Conservation (phyloP, 1,139 yeast species). For the Pichia sp. region DNA sequence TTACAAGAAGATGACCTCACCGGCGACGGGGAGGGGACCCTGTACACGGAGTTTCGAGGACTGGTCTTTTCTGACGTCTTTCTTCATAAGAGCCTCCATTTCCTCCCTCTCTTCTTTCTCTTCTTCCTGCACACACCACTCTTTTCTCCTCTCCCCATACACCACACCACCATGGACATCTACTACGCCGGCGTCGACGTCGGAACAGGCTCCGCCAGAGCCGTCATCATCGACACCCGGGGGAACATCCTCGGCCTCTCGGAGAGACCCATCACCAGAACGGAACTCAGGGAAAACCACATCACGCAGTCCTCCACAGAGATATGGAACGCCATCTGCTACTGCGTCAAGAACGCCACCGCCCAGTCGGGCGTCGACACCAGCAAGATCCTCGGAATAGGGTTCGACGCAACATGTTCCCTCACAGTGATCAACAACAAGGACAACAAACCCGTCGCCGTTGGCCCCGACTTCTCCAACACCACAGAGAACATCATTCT, state of each 20-base stretch:
- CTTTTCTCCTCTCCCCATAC: no score
- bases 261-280: conserved; percentile 75
- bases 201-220: conserved; percentile 97
- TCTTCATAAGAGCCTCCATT: no score
- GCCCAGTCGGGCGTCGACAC: conserved; percentile 74
- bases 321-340: conserved; percentile 88
- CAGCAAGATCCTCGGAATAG: conserved; percentile 72
- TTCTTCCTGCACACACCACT: no score
- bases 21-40: no score
- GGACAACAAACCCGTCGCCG: conserved; percentile 73
- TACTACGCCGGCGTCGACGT: conserved; percentile 94
- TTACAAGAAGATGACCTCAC: no score
- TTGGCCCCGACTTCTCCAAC: conserved; percentile 86
- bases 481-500: conserved; percentile 76
- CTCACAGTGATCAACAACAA: conserved; percentile 73
- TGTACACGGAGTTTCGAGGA: neutral
- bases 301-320: conserved; percentile 90
- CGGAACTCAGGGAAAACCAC: conserved; percentile 66
- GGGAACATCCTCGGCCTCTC: conserved; percentile 84
- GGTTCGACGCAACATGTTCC: conserved; percentile 97
- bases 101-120: no score
- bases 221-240: conserved; percentile 79
- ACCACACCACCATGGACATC: conserved; percentile 30
- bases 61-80: neutral
- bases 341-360: conserved; percentile 72